phyloP scores from a whole-genome alignment of 176 grass and related monocot genomes.

The Tuctoria greenei region DNA sequence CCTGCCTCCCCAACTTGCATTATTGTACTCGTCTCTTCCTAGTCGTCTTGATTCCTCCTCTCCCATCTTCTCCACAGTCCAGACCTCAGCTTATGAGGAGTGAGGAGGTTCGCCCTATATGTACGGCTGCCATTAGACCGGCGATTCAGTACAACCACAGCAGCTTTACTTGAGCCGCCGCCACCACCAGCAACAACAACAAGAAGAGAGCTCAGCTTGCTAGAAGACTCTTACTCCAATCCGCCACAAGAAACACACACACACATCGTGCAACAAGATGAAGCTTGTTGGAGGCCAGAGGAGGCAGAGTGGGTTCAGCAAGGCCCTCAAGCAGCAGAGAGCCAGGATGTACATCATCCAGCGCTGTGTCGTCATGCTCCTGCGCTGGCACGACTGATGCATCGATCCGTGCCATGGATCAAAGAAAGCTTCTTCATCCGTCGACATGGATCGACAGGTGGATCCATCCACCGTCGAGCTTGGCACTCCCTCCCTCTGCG shows the following conservation, averaged over 20 bases:
- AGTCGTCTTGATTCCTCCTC: neutral
- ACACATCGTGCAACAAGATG: conserved; percentile 19
- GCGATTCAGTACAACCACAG: neutral
- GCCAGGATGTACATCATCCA: conserved; percentile 59
- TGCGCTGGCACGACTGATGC: conserved; percentile 44
- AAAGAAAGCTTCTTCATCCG: neutral
- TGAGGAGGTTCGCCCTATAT: conserved; percentile 17
- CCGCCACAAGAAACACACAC: neutral
- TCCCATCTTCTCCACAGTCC: too few relatives aligned
- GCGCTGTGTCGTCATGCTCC: conserved; percentile 62
- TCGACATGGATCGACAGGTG: neutral
- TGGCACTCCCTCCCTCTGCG: too few relatives aligned
- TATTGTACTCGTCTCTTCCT: neutral
- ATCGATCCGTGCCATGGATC: neutral
- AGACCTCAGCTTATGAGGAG: too few relatives aligned
- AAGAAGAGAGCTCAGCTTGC: neutral
- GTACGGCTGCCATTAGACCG: neutral
- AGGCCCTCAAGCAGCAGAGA: conserved; percentile 45
- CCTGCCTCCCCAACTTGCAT: neutral
- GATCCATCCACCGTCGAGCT: neutral
- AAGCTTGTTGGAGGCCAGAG: conserved; percentile 45
- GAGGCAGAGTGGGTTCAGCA: conserved; percentile 44
- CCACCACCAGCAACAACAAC: neutral
- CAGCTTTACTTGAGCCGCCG: neutral
- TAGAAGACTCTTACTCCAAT: neutral